Evolutionary conservation across 768 basidiomycete species (phyloP), one percentile per base, ranked within the genome.

Genomic region (Lyophyllum semitale): DNA sequence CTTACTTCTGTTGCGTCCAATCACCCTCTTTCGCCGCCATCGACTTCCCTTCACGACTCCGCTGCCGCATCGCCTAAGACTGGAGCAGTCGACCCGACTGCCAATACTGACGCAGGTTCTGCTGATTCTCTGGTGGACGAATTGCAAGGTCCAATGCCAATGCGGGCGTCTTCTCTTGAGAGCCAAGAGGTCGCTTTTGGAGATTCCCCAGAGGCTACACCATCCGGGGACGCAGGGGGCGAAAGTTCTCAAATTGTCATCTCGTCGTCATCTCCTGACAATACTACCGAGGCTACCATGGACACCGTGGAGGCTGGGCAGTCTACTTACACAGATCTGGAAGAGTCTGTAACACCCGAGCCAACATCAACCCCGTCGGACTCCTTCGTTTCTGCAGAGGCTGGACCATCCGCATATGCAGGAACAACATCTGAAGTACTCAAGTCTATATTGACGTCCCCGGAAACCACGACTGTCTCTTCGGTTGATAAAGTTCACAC

Each of bases 11-110:
- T 47, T 15, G 54, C 57, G 37, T 62, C 60, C 17, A 66, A 70
- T 18, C 66, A 69, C 40, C 71, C 77, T 18, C 64, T 73, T 29
- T 80, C 80, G 11, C 78, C 81, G 7, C 63, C 72, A 33, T 76
- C 73, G 3, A 72, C 66, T 12, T 77, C 83, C 26, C 60, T 80
- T 13, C 78, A 81, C 17, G 76, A 72, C 12, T 77, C 77, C 13
- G 74, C 78, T 4, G 53, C 61, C 27, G 41, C 63, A 8, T 66
- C 63, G 20, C 61, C 65, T 30, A 53, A 55, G 18, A 41, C 30
- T 8, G 59, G 57, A 13, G 50, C 62, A 44, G 43, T 53, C 42
- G 41, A 38, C 43, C 38, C 50, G 7, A 33, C 27, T 2, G 26
- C n/a, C 27, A 53, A 40, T 9, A 9, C 20, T 15, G 38, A 49